A percentile compares a stretch with the other conserved stretches of the same genome.
phyloP scores from a whole-genome alignment of 1,284 basidiomycete genomes.

The Irpex sp. region DNA sequence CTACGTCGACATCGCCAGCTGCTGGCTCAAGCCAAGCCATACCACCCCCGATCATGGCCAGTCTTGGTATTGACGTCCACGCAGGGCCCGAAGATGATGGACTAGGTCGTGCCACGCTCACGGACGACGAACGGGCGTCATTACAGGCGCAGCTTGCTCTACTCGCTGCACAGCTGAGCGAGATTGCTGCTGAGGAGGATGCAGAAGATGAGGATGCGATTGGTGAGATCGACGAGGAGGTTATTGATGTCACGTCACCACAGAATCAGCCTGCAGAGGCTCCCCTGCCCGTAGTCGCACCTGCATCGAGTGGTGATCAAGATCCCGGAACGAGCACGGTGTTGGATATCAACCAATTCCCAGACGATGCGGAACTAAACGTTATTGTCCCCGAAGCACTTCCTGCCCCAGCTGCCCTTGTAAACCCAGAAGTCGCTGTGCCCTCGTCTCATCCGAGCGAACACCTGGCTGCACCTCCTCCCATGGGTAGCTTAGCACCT shows the following conservation, averaged over 20 bases:
- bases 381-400: neutral
- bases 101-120: constrained; percentile 18
- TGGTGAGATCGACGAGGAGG: neutral
- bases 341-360: constrained; percentile 17
- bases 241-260: neutral
- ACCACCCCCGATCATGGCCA: constrained; percentile 10
- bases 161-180: constrained; percentile 58
- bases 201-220: constrained; percentile 20
- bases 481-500: neutral
- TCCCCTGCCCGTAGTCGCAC: neutral
- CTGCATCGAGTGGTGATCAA: neutral
- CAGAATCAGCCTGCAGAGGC: neutral
- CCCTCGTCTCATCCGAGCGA: neutral
- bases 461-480: neutral
- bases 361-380: constrained; percentile 5
- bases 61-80: constrained; percentile 12
- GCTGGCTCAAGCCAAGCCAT: neutral
- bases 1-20: neutral
- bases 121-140: constrained; percentile 48
- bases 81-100: constrained; percentile 7
- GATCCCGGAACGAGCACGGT: constrained; percentile 2
- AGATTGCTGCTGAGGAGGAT: constrained; percentile 41
- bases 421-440: neutral
- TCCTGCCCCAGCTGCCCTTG: neutral
- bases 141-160: constrained; percentile 62